Base-by-base conservation (phyloP, 768 basidiomycete genomes). In the Cytidiella melzeri region DNA sequence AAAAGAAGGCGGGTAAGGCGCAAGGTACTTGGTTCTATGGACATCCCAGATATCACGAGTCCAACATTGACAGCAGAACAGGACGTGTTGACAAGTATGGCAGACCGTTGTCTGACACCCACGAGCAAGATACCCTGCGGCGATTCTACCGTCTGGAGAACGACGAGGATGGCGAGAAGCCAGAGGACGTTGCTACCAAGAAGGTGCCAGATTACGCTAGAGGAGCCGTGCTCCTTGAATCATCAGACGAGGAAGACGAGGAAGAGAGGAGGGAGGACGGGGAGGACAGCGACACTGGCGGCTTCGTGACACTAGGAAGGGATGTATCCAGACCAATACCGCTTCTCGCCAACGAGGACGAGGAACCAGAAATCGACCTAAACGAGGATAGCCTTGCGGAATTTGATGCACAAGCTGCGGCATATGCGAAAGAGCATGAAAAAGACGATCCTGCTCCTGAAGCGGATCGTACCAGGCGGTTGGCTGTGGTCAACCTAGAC, bases 401-500 rank as follows among this genome's bases (percentile, higher is more conserved):
- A 55, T 75, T 88, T 26, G 83, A 91, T 49, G 84, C 84, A 6
- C 84, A 91, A 57, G 85, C 81, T 15, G 76, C 80, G 20, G 79
- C 69, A 15, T 86, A 84, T 52, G 64, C 73, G 30, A 67, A 77
- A 56, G 59, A 54, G 24, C 53, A 63, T 18, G 64, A 69, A 3
- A 72, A 74, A 9, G 30, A 34, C 9, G 73, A 75, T 20, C 70
- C 72, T 2, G 69, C 66, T 5, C 60, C 61, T 3, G 64, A 56
- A 10, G 69, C 70, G 1, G 73, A 69, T 7, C 66, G 71, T 9
- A 92, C 92, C 2, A 74, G 70, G 47, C 76, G 95, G 20, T 63
- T 99, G 5, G 96, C 95, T 0, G 78, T 87, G 40, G 95, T 98
- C 55, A 97, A 98, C 64, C 78, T 98, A 45, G 96, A 99, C 68